phyloP scores from a whole-genome alignment of 2,329 filamentous ascomycete genomes.

The Chrysoporthe cubensis region DNA sequence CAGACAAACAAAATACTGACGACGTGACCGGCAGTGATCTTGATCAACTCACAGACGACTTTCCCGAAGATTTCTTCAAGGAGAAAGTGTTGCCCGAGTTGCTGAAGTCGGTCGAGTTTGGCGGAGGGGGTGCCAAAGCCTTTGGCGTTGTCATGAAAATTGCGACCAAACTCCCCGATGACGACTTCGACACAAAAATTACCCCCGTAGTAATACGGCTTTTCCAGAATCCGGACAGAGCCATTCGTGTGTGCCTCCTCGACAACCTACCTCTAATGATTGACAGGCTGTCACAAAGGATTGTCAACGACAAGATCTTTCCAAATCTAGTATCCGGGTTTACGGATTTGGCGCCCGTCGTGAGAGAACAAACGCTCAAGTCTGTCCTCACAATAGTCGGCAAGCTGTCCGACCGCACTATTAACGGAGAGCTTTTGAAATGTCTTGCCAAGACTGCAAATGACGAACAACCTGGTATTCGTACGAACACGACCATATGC shows the following conservation, averaged over 20 bases:
- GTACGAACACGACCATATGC: conserved; percentile 98
- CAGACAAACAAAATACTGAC: conserved; percentile 32
- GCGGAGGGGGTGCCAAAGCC: conserved; percentile 90
- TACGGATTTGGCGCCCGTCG: conserved; percentile 85
- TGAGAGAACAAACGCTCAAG: conserved; percentile 95
- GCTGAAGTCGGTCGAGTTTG: conserved; percentile 98
- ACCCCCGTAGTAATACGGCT: conserved; percentile 85
- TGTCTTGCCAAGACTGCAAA: conserved; percentile 95
- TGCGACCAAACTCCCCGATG: conserved; percentile 79
- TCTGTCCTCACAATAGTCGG: conserved; percentile 84
- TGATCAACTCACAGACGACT: conserved; percentile 86
- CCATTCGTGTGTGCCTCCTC: conserved; percentile 85
- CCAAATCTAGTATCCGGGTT: conserved; percentile 95
- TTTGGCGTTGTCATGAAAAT: conserved; percentile 91
- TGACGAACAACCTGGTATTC: conserved; percentile 94
- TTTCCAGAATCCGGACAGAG: conserved; percentile 89
- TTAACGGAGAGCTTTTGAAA: conserved; percentile 90
- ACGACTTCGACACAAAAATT: conserved; percentile 85
- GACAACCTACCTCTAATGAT: conserved; percentile 92
- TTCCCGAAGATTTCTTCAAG: conserved; percentile 97
- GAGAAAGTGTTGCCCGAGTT: conserved; percentile 94
- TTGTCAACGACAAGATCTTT: conserved; percentile 96
- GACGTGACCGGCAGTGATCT: conserved; percentile 65
- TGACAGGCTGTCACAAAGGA: conserved; percentile 82
- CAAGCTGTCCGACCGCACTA: conserved; percentile 88